Conservation (phyloP, 805 yeast genomes). For the Sporopachydermia quercuum region DNA sequence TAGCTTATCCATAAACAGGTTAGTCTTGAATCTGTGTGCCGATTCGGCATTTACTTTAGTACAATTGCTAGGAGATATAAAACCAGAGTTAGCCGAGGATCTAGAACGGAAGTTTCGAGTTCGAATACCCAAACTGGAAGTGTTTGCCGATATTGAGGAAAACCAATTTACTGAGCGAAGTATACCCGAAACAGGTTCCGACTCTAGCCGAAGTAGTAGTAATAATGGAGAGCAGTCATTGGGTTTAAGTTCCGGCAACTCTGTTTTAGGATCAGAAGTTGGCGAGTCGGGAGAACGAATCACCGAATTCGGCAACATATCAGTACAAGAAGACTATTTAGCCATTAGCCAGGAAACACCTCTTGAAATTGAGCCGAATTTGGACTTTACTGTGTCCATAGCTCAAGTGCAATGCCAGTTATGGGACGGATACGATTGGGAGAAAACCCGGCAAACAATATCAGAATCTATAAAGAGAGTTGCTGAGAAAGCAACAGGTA, state of each 20-base stretch:
- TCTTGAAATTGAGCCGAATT: no score
- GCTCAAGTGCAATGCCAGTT: constrained; percentile 31
- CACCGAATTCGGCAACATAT: no score
- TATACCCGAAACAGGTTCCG: constrained; percentile 14
- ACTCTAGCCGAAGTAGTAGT: no score
- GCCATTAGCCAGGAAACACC: no score
- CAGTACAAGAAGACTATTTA: no score
- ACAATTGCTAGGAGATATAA: constrained; percentile 57
- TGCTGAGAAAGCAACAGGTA: constrained; percentile 28
- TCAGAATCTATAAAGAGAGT: constrained; percentile 48
- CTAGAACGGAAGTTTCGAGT: constrained; percentile 43
- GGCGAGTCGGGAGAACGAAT: no score
- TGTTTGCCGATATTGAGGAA: constrained; percentile 27
- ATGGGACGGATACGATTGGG: constrained; percentile 92
- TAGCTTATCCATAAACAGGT: background rate
- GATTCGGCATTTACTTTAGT: constrained; percentile 67
- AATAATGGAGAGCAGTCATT: no score
- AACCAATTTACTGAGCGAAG: constrained; percentile 15
- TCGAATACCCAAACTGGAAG: constrained; percentile 22
- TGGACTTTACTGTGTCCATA: no score
- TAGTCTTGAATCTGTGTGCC: constrained; percentile 48
- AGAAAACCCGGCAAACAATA: constrained; percentile 53
- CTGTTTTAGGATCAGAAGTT: no score
- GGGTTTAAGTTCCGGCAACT: no score
- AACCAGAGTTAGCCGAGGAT: constrained; percentile 44